Evolutionary conservation across 441 rosid genomes (phyloP).

Genomic region (Corymbia citriodora): DNA sequence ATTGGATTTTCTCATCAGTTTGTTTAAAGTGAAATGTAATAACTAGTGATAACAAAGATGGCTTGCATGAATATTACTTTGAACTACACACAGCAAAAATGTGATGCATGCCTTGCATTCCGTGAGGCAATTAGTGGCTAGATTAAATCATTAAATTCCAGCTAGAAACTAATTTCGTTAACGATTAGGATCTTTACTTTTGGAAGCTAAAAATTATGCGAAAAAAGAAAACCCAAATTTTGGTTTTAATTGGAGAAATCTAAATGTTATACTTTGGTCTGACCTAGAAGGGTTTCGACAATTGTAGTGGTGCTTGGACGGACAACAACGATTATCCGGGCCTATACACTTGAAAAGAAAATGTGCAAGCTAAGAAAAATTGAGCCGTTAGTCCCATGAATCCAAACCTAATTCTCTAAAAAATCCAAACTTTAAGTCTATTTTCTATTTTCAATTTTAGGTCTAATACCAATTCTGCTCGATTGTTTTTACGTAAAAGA

Average conservation of each 20-base stretch:
- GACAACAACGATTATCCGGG: neutral
- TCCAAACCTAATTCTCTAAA: neutral
- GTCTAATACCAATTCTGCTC: too few relatives aligned
- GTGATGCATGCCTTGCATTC: neutral
- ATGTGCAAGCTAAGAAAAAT: neutral
- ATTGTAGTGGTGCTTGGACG: neutral
- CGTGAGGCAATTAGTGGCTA: neutral
- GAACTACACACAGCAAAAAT: neutral
- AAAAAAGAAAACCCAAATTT: neutral
- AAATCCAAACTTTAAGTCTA: too few relatives aligned
- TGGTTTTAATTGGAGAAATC: neutral
- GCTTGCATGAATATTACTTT: neutral
- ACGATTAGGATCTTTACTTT: neutral
- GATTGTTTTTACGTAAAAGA: too few relatives aligned
- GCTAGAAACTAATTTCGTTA: neutral
- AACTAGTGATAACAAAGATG: neutral
- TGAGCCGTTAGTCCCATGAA: neutral
- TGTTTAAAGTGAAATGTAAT: neutral
- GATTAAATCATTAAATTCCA: neutral
- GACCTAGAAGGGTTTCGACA: neutral
- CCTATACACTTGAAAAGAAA: neutral
- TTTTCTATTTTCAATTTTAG: too few relatives aligned
- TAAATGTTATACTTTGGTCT: neutral
- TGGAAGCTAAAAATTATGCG: neutral
- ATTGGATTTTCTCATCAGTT: neutral